Base-by-base conservation (phyloP, 75 land plant species). In the Pinus tabuliformis region DNA sequence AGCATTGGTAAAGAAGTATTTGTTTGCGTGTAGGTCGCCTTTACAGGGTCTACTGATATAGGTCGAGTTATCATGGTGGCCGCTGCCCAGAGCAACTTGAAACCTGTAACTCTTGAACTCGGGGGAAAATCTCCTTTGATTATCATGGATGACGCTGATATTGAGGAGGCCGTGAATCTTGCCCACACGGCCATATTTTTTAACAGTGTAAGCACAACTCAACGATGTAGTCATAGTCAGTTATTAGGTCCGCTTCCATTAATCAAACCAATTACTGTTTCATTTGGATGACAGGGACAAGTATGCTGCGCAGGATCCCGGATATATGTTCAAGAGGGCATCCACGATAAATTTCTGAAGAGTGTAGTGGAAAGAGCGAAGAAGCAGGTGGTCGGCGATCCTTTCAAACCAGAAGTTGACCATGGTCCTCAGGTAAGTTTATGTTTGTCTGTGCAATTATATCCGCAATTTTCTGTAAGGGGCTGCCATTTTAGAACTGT, bases 61-160 rank as follows among this genome's bases (percentile, higher is more conserved):
- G 85, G 85, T 22, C 65, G 77, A n/a, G 45, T 66, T 18, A 33
- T 82, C 1, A 79, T 82, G 84, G 82, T 52, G 72, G 84, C 84
- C 6, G 42, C 84, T 14, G 84, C 83, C 2, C 74, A 74, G 56
- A 82, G 84, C 61, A 82, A 82, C 61, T 68, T 82, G 62, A 82
- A 82, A 66, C 54, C 76, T 26, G 84, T 82, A 39, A 82, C 76
- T 18, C 71, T 82, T 12, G 84, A 82, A 36, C 83, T 82, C 9
- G 84, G 84, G 6, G 84, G 84, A 2, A 82, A 82, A 61, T 82
- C 84, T 11, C 84, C 84, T 42, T 49, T 82, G 3, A 74, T 82
- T 14, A 24, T 82, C 18, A 59, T 74, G 30, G 77, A 82, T 5
- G 84, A 82, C 58, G 82, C 77, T 6, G 82, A 82, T 66, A 36